Evolutionary conservation across 169 alveolate species (phyloP).

Genomic region (Eimeria falciformis): DNA sequence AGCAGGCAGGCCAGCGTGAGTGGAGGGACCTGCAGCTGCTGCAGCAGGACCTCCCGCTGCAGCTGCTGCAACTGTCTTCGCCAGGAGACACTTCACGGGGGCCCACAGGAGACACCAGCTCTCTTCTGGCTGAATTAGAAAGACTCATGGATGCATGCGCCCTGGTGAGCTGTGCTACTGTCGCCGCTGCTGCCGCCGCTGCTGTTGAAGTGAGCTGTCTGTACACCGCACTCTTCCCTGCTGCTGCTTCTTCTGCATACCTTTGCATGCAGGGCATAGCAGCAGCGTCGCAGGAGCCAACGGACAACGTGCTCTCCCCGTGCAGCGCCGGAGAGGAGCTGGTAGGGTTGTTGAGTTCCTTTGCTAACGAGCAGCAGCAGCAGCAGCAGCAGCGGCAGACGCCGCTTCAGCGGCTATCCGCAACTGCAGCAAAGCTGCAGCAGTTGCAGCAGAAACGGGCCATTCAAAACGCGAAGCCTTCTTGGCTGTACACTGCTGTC

Average conservation of each 20-base stretch:
- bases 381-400: slow-evolving; percentile 11
- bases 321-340: slow-evolving; percentile 32
- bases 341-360: slow-evolving; percentile 26
- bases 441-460: slow-evolving; percentile 57
- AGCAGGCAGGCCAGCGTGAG: slow-evolving; percentile 11
- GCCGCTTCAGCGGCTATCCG: slow-evolving; percentile 19
- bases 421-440: slow-evolving; percentile 52
- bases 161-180: slow-evolving; percentile 39
- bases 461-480: slow-evolving; percentile 20
- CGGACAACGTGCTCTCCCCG: background rate
- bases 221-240: background rate
- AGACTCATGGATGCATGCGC: slow-evolving; percentile 43
- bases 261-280: slow-evolving; percentile 44
- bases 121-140: slow-evolving; percentile 1
- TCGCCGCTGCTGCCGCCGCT: background rate
- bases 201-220: background rate
- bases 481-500: slow-evolving; percentile 52
- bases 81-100: background rate
- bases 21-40: slow-evolving; percentile 45
- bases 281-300: slow-evolving; percentile 26
- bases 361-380: slow-evolving; percentile 33
- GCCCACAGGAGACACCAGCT: background rate
- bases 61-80: slow-evolving; percentile 45
- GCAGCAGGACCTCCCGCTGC: slow-evolving; percentile 66
- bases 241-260: slow-evolving; percentile 55